A percentile compares a stretch with the other conserved stretches of the same genome.
phyloP scores from a whole-genome alignment of 495 filamentous ascomycete species.

The Hyaloscypha variabilis region DNA sequence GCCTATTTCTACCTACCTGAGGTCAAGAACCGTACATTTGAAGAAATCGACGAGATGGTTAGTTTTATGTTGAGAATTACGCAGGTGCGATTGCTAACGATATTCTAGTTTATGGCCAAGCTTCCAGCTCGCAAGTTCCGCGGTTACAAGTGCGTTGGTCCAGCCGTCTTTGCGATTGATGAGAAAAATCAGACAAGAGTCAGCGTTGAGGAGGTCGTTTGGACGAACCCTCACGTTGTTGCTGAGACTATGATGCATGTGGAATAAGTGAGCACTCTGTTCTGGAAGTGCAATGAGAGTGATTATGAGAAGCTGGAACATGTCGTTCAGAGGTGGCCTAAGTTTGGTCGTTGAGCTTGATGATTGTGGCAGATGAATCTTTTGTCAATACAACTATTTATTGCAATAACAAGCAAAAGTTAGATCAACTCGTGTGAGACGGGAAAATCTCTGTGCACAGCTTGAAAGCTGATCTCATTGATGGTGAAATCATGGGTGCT shows the following conservation, averaged over 20 bases:
- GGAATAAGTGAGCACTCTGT: background rate
- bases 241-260: constrained; percentile 13
- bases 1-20: constrained; percentile 75
- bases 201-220: background rate
- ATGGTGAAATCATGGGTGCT: too few relatives aligned
- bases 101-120: constrained; percentile 48
- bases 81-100: constrained; percentile 52
- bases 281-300: background rate
- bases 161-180: constrained; percentile 14
- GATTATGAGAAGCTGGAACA: background rate
- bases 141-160: constrained; percentile 33
- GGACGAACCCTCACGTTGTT: background rate
- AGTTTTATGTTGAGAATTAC: constrained; percentile 29
- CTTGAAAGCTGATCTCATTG: too few relatives aligned
- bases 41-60: constrained; percentile 53
- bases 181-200: constrained; percentile 11
- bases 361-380: too few relatives aligned
- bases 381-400: too few relatives aligned
- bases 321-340: background rate
- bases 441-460: too few relatives aligned
- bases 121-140: constrained; percentile 46
- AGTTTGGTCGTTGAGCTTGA: background rate
- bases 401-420: too few relatives aligned
- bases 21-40: constrained; percentile 68
- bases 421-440: too few relatives aligned